Percentiles rank a stretch among this genome's conserved stretches.
Evolutionary conservation across 345 rosid genomes (phyloP).

Genomic region (Citrus sinensis): DVS_A1.0 CM039162.1:18544001-18544500

Average conservation of each 20-base stretch:
- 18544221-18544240: neutral
- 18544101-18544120: neutral
- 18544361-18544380: neutral
- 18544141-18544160: neutral
- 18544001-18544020: neutral
- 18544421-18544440: neutral
- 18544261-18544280: neutral
- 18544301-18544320: neutral
- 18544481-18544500: neutral
- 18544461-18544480: neutral
- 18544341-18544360: neutral
- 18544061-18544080: neutral
- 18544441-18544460: neutral
- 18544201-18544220: neutral
- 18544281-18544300: neutral
- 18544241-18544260: neutral
- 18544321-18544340: neutral
- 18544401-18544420: neutral
- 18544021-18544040: neutral
- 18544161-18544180: neutral
- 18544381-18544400: neutral
- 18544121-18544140: no score
- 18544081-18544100: neutral
- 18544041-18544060: neutral
- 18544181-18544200: neutral